Evolutionary conservation across 1,139 yeast genomes (phyloP).

Genomic region (Lodderomyces beijingensis): DNA sequence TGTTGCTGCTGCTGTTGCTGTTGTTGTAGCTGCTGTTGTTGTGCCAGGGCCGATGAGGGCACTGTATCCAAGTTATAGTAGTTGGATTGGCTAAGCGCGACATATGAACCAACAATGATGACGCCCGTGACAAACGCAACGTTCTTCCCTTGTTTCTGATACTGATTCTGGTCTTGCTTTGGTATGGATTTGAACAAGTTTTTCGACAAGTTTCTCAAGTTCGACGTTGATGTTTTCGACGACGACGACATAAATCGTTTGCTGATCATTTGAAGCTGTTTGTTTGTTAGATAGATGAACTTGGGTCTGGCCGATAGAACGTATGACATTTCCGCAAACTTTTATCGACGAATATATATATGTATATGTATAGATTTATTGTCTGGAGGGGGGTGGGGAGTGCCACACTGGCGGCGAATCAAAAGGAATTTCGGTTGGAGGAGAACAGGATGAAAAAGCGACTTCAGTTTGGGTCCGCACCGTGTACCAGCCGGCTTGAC

Average conservation of each 20-base stretch:
- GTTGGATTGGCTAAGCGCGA: slow-evolving; percentile 38
- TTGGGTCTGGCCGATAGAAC: slow-evolving; percentile 15
- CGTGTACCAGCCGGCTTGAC: no score
- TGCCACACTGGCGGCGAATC: no score
- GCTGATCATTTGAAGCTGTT: slow-evolving; percentile 15
- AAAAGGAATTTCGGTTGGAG: no score
- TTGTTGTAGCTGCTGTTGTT: slow-evolving; percentile 12
- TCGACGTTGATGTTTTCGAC: slow-evolving; percentile 7
- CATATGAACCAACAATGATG: slow-evolving; percentile 43
- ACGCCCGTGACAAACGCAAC: slow-evolving; percentile 45
- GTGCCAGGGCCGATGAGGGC: no score
- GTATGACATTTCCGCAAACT: slow-evolving; percentile 12
- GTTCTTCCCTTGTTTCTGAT: slow-evolving; percentile 21
- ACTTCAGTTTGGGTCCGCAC: no score
- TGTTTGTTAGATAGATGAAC: slow-evolving; percentile 15
- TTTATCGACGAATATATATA: no score
- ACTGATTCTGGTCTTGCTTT: slow-evolving; percentile 7
- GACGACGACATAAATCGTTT: slow-evolving; percentile 12
- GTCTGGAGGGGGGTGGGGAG: no score
- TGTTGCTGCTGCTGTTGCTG: slow-evolving; percentile 12
- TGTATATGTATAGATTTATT: no score
- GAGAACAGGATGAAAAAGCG: no score
- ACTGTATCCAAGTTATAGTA: slow-evolving; percentile 42
- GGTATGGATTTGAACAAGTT: slow-evolving; percentile 6
- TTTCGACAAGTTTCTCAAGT: slow-evolving; percentile 6